Percentiles rank a stretch among this genome's conserved stretches.
phyloP scores from a whole-genome alignment of 345 rosid genomes.

The Pelargonium nanum region DNA sequence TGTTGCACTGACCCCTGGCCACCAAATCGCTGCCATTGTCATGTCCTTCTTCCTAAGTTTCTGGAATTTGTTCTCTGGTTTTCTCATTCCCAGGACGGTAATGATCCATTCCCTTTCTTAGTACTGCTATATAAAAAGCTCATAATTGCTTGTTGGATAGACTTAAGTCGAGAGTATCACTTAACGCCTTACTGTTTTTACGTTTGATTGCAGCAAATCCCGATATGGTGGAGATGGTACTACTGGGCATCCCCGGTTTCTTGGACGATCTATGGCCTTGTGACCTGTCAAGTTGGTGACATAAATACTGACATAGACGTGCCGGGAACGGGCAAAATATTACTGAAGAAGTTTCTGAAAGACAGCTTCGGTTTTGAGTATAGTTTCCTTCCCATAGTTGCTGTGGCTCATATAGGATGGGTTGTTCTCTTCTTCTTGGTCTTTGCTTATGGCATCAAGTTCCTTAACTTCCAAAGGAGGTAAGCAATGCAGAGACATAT shows the following conservation, averaged over 20 bases:
- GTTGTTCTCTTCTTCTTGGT: constrained; percentile 16
- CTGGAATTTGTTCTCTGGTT: constrained; percentile 88
- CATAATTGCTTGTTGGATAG: no score
- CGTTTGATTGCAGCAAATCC: constrained; percentile 39
- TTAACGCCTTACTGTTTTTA: background rate
- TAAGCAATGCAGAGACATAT: no score
- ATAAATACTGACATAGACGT: constrained; percentile 18
- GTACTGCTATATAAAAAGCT: no score
- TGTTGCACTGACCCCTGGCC: constrained; percentile 63
- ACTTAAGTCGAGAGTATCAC: no score
- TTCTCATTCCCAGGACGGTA: constrained; percentile 62
- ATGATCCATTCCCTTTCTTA: background rate
- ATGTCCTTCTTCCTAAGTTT: constrained; percentile 76
- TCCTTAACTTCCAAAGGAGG: constrained; percentile 21
- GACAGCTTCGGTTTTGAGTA: constrained; percentile 34
- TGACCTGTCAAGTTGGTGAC: constrained; percentile 69
- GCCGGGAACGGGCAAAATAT: constrained; percentile 22
- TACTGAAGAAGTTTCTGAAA: constrained; percentile 39
- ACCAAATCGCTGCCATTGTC: constrained; percentile 53
- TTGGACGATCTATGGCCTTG: constrained; percentile 75
- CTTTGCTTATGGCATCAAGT: constrained; percentile 19
- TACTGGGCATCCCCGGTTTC: constrained; percentile 69
- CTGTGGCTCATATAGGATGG: constrained; percentile 35
- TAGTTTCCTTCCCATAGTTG: constrained; percentile 55
- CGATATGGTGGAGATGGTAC: constrained; percentile 95